A percentile compares a stretch with the other conserved stretches of the same genome.
These are phyloP conservation scores for Cymbopogon citratus DNA, from an alignment of 176 grass and related monocot species.

Conservation along the genomic window DNA sequence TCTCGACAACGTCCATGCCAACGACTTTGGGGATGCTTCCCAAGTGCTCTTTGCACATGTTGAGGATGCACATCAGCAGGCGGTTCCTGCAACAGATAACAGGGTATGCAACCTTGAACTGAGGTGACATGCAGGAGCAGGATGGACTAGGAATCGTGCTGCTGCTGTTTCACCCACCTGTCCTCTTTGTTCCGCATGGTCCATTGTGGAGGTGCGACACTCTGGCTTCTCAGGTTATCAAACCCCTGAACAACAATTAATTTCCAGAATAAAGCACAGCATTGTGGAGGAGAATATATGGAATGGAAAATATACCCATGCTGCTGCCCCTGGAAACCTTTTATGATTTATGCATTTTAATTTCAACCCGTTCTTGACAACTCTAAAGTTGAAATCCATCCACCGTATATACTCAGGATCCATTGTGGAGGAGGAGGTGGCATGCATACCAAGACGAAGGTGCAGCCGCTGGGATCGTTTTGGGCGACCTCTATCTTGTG, in stretches of 20 bases:
- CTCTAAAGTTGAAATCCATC: not conserved
- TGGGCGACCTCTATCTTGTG: conserved; percentile 75
- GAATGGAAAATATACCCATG: not conserved
- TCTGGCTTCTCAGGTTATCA: conserved; percentile 86
- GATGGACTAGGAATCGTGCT: too few relatives aligned
- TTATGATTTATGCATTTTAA: not conserved
- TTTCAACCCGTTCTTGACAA: not conserved
- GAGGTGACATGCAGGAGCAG: not conserved
- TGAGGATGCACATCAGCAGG: conserved; percentile 68
- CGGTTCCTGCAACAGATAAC: conserved; percentile 54
- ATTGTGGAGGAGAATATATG: too few relatives aligned
- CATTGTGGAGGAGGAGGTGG: not conserved
- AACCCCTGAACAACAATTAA: conserved; percentile 49
- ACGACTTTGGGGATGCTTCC: conserved; percentile 79
- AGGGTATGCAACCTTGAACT: not conserved
- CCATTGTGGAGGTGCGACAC: conserved; percentile 84
- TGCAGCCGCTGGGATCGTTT: conserved; percentile 82
- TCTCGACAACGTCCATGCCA: conserved; percentile 87
- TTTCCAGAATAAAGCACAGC: not conserved
- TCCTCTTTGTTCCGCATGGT: conserved; percentile 95
- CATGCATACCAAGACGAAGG: conserved; percentile 75
- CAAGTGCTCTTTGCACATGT: conserved; percentile 75
- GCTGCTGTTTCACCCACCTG: conserved; percentile 47
- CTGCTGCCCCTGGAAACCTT: not conserved
- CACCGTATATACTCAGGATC: not conserved